These are phyloP conservation scores for Grosmannia huntii DNA, from an alignment of 2,329 filamentous ascomycete species.

Conservation along the genomic window DNA sequence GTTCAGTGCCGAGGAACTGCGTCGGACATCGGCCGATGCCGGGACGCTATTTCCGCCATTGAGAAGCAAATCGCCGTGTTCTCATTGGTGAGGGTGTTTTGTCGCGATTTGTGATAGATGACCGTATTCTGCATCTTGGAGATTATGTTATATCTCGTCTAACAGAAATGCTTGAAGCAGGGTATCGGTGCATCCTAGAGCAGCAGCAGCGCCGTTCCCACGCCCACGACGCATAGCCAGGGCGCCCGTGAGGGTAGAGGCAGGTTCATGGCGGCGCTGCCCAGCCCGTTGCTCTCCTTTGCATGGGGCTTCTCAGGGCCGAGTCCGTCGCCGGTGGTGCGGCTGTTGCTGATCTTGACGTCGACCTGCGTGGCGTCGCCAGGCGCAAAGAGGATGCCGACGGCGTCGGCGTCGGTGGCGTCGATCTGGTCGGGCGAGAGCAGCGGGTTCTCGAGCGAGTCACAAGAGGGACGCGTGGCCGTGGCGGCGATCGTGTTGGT, in stretches of 20 bases:
- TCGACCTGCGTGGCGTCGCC: conserved; percentile 35
- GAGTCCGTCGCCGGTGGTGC: conserved; percentile 12
- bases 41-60: neutral
- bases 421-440: conserved; percentile 33
- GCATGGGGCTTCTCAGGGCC: conserved; percentile 15
- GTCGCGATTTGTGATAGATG: too few relatives aligned
- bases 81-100: neutral
- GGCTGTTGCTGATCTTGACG: conserved; percentile 13
- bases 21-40: neutral
- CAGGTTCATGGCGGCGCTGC: conserved; percentile 16
- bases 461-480: conserved; percentile 27
- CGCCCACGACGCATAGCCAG: neutral
- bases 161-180: too few relatives aligned
- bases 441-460: conserved; percentile 37
- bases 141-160: too few relatives aligned
- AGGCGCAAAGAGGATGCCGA: conserved; percentile 38
- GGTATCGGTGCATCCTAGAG: too few relatives aligned
- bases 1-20: neutral
- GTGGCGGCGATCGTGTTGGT: conserved; percentile 47
- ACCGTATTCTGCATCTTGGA: too few relatives aligned
- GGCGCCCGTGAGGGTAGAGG: neutral
- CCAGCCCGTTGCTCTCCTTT: conserved; percentile 16
- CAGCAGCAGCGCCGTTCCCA: neutral
- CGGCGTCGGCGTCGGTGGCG: conserved; percentile 25
- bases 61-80: neutral